Evolutionary conservation across 1,139 yeast genomes (phyloP), one percentile per base, ranked within the genome.

Genomic region (Debaryomyces fabryi): DNA sequence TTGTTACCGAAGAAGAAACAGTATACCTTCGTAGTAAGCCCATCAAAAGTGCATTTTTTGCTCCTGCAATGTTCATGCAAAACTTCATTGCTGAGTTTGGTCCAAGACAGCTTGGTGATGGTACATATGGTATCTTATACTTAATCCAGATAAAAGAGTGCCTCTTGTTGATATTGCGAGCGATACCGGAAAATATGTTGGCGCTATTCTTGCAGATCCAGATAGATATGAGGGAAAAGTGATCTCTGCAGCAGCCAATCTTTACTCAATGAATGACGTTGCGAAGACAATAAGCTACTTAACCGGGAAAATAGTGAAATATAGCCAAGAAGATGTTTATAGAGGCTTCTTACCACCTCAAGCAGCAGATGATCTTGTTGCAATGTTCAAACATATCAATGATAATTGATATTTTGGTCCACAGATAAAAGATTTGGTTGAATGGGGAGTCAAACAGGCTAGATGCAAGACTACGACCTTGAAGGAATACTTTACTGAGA

Each of bases 1-100:
- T 65, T 44, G 63, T 67, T 45, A 62, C 68, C 48, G 58, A 58
- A 33, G 52, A 57, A 49, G 52, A 57, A 44, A 69, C 72, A 42
- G 49, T 59, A 39, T 68, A 49, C 20, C 40, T 49, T 18, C 33
- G 48, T 4, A 23, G 36, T 12, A 18, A 36, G 15, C 46, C 48
- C 13, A 41, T 49, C 6, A 47, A 46, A 34, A 38, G 48, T 39
- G 35, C 50, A 1, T 47, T 47, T 27, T 44, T 37, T 29, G 20
- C 30, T 8, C 52, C 52, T 12, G 52, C 42, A 9, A n/a, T 16
- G 12, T 49, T 47, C 36, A 35, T 49, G 36, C 52, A 49, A 24
- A 47, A 44, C 42, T 49, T 46, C 9, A 13, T n/a, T 12, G 16
- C 12, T 5, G 15, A 12, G 6, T 30, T 18, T 15, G 13, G 10